Conservation (phyloP, 306 rosid species). For the Castanospermum australe region DNA sequence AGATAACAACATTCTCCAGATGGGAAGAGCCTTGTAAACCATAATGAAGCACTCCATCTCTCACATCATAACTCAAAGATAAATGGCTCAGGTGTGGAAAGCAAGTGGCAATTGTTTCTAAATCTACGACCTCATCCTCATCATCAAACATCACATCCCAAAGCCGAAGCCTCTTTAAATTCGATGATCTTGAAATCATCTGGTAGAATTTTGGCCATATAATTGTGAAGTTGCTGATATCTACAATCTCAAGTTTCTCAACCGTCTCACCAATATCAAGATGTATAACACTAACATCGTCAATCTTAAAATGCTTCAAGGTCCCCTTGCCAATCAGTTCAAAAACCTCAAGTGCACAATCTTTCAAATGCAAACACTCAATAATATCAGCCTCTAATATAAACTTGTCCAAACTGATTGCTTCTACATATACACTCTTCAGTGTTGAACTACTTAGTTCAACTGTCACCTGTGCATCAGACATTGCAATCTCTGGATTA, state of each 20-base stretch:
- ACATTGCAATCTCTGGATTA: conserved; percentile 69
- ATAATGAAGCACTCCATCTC: conserved; percentile 46
- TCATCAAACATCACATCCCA: conserved; percentile 56
- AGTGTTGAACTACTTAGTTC: conserved; percentile 63
- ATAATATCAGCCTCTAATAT: conserved; percentile 50
- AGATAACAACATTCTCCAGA: conserved; percentile 39
- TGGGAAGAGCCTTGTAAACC: conserved; percentile 41
- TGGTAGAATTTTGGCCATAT: conserved; percentile 52
- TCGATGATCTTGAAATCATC: conserved; percentile 44
- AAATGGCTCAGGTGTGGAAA: conserved; percentile 49
- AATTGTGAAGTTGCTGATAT: conserved; percentile 52
- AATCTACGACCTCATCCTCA: conserved; percentile 52
- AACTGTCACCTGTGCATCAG: conserved; percentile 55
- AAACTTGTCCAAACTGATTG: conserved; percentile 67
- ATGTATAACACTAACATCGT: conserved; percentile 52
- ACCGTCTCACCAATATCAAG: conserved; percentile 52
- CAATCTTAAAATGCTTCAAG: conserved; percentile 52
- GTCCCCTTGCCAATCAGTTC: conserved; percentile 52
- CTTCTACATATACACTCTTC: conserved; percentile 62
- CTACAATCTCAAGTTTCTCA: conserved; percentile 48
- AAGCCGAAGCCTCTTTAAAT: conserved; percentile 45
- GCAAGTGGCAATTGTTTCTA: conserved; percentile 53
- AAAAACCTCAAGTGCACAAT: conserved; percentile 48
- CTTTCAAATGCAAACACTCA: conserved; percentile 49
- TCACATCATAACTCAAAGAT: conserved; percentile 50